Evolutionary conservation across 2,329 filamentous ascomycete species (phyloP), one percentile per base, ranked within the genome.

Genomic region (Fusarium sacchari): DNA sequence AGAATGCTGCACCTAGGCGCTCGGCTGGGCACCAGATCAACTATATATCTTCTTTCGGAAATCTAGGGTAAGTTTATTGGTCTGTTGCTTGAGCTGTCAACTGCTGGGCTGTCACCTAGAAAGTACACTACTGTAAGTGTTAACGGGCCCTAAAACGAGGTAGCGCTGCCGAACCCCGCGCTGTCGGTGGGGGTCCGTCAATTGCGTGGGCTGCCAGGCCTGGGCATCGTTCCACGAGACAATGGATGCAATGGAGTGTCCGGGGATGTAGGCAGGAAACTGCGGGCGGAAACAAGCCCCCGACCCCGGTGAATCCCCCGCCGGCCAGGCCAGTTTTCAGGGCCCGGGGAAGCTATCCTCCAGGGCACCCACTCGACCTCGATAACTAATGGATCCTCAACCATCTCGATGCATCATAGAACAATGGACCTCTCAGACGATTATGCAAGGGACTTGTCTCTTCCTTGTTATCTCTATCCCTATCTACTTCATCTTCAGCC

Each of bases 101-200:
- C 44, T n/a, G 24, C 20, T 46, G 15, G 40, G 37, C 30, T 17
- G 36, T 52, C 43, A 62, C 17, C 26, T 24, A 24, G 32, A 40
- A 53, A 52, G 32, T 62, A 52, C 57, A 66, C 64, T 74, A 74
- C 64, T 69, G 68, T 72, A 59, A 11, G 22, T 49, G 43, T 59
- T 59, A 73, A 67, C 60, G 47, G 69, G 37, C 42, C 34, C 69
- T 73, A 71, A 57, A 34, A 49, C 55, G 60, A 69, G 58, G 60
- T 76, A 73, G 74, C 63, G 74, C 67, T 63, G 58, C 64, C 56
- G 64, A 72, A 78, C 75, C 76, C 76, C 76, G 76, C 76, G 76
- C 64, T 76, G 69, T 58, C 40, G 40, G 55, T 46, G 43, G 63
- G 63, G 52, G 32, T 36, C 30, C 59, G 53, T 49, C 62, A 58